Evolutionary conservation across 352 stramenopile genomes (phyloP), one percentile per base, ranked within the genome.

Genomic region (Pythium rishiriense): DNA sequence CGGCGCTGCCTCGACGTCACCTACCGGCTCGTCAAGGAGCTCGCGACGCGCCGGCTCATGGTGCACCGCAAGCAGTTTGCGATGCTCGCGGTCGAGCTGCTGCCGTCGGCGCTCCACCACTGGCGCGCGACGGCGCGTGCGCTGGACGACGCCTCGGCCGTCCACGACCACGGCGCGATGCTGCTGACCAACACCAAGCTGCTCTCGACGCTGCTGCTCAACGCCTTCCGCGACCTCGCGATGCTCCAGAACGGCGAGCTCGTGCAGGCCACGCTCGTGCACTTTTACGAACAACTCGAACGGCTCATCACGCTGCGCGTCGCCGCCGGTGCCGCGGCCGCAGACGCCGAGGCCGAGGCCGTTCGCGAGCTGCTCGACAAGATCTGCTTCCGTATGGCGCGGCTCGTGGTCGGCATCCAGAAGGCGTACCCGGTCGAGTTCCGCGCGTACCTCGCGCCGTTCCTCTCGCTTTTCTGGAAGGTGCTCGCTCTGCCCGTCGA

Each of bases 351-450:
- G 6, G 11, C 6, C 31, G 31, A 37, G 31, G 17, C 10, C 33
- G 33, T 14, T 9, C 33, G 11, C 21, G 46, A 53, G 5, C 26
- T 74, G 14, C 63, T 89, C 8, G 78, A 93, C 67, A 92, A 92
- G 41, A 80, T 83, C 46, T 76, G 83, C 69, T 81, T 83, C 41
- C 77, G 79, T 17, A 76, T 90, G 56, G 82, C 87, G 0, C 71
- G 51, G 3, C 79, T 93, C 42, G 72, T 93, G 25, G 83, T 92
- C 26, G 81, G 66, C 9, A 64, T 91, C 10, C 87, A 96, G 56
- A 88, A 91, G 42, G 73, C 81, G 60, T 91, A 96, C 68, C 73
- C 87, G 41, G 85, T 96, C 61, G 87, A 94, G 73, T 96, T 94
- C 58, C 85, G 87, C 22, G 75, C 85, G 24, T 93, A 92, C 57